phyloP scores from a whole-genome alignment of 345 rosid genomes.

The Bretschneidera sinensis region DNA sequence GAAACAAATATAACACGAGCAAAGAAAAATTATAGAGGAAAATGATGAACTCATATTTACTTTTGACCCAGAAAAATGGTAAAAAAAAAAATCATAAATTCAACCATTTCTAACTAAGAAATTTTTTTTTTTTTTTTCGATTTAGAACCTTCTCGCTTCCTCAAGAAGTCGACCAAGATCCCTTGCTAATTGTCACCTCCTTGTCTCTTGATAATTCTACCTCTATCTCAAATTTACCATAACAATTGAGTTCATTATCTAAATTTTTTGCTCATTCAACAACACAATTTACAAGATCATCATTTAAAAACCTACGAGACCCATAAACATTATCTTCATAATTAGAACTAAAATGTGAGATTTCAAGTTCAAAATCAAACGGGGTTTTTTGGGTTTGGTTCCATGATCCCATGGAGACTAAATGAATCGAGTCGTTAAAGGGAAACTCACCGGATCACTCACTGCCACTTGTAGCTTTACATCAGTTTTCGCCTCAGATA shows the following conservation, averaged over 20 bases:
- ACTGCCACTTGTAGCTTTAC: conserved; percentile 14
- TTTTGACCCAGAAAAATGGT: too few species aligned
- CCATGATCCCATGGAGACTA: conserved; percentile 74
- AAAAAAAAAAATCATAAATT: too few species aligned
- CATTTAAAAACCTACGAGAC: neutral
- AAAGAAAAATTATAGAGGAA: too few species aligned
- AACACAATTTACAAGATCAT: conserved; percentile 1
- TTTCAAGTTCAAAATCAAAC: conserved; percentile 21
- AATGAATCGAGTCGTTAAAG: conserved; percentile 18
- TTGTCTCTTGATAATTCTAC: conserved; percentile 1
- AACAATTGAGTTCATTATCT: conserved; percentile 13
- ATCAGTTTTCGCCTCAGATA: conserved; percentile 24
- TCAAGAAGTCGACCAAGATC: too few species aligned
- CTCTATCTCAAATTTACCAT: neutral
- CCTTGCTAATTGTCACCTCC: conserved; percentile 12
- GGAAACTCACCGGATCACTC: conserved; percentile 27
- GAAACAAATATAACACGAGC: too few species aligned
- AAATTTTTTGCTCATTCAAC: conserved; percentile 13
- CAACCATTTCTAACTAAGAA: too few species aligned
- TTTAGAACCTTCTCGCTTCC: too few species aligned
- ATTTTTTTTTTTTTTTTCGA: too few species aligned
- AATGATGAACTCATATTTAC: too few species aligned
- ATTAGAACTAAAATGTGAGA: neutral
- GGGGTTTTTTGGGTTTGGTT: conserved; percentile 15
- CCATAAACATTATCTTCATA: neutral